Conservation (phyloP, 1,139 yeast genomes). For the Taiozyma sp. region DNA sequence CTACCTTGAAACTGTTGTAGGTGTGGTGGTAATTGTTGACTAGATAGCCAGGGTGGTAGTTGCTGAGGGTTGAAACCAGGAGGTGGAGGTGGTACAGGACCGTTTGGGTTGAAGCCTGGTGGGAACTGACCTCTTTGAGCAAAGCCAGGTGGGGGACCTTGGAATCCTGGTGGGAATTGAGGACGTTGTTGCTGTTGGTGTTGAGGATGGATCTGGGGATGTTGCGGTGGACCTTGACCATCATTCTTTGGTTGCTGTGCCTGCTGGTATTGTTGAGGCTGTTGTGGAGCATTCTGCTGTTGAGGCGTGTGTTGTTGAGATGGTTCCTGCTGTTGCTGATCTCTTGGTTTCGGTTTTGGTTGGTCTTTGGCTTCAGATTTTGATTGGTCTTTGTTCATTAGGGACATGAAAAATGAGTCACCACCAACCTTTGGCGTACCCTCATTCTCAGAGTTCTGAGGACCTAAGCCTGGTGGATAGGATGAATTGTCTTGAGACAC, state of each 20-base stretch:
- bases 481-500: background rate
- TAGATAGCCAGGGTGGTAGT: slow-evolving; percentile 17
- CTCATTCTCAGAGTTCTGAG: background rate
- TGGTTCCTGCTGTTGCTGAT: slow-evolving; percentile 6
- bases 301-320: slow-evolving; percentile 19
- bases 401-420: slow-evolving; percentile 50
- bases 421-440: slow-evolving; percentile 4
- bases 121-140: slow-evolving; percentile 16
- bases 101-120: slow-evolving; percentile 18
- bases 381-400: slow-evolving; percentile 34
- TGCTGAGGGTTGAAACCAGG: slow-evolving; percentile 6
- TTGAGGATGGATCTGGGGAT: slow-evolving; percentile 11
- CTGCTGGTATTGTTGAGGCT: slow-evolving; percentile 14
- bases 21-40: slow-evolving; percentile 15
- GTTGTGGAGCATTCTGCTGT: slow-evolving; percentile 13
- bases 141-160: slow-evolving; percentile 20
- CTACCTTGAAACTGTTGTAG: slow-evolving; percentile 6
- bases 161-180: slow-evolving; percentile 23
- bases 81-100: background rate
- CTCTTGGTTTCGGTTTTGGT: slow-evolving; percentile 16
- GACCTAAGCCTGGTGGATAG: slow-evolving; percentile 18
- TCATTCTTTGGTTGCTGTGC: slow-evolving; percentile 14
- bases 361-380: slow-evolving; percentile 3
- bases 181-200: slow-evolving; percentile 16
- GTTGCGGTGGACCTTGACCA: slow-evolving; percentile 15